phyloP scores from a whole-genome alignment of 352 stramenopile genomes.

The Albugo candida region DNA sequence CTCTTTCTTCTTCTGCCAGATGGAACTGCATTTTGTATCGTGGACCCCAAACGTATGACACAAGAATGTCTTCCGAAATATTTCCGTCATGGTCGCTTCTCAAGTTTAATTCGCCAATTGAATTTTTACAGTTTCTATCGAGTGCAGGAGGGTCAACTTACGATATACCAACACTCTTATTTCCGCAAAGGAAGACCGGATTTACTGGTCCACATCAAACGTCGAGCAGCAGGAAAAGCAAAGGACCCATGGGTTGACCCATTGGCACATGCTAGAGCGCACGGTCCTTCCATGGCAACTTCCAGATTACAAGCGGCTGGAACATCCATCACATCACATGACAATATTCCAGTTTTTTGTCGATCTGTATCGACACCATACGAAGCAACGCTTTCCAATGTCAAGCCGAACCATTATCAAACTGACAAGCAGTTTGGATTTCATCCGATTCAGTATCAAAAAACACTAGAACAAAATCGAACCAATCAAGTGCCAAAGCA shows the following conservation, averaged over 20 bases:
- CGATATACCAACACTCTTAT: constrained; percentile 74
- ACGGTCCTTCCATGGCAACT: not conserved
- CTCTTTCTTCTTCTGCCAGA: constrained; percentile 12
- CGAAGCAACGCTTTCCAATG: constrained; percentile 27
- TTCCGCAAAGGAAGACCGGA: constrained; percentile 68
- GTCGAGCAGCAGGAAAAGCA: constrained; percentile 54
- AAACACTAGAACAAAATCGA: too few species aligned
- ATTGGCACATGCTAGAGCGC: constrained; percentile 9
- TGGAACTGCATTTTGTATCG: constrained; percentile 80
- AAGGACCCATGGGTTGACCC: constrained; percentile 76
- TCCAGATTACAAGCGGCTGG: not conserved
- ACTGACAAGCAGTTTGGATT: constrained; percentile 20
- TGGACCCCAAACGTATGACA: constrained; percentile 77
- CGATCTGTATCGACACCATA: constrained; percentile 29
- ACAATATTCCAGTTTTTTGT: constrained; percentile 69
- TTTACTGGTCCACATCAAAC: constrained; percentile 70
- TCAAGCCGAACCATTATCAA: constrained; percentile 7
- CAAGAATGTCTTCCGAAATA: constrained; percentile 81
- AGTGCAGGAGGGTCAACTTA: constrained; percentile 67
- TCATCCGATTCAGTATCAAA: constrained; percentile 2
- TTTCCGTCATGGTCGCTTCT: constrained; percentile 78
- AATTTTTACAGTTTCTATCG: constrained; percentile 88
- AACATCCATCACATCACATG: constrained; percentile 10
- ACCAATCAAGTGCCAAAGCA: too few species aligned
- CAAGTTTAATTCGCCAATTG: constrained; percentile 76